Base-by-base conservation (phyloP, 257 asterid species). In the Nicotiana tomentosiformis region DNA sequence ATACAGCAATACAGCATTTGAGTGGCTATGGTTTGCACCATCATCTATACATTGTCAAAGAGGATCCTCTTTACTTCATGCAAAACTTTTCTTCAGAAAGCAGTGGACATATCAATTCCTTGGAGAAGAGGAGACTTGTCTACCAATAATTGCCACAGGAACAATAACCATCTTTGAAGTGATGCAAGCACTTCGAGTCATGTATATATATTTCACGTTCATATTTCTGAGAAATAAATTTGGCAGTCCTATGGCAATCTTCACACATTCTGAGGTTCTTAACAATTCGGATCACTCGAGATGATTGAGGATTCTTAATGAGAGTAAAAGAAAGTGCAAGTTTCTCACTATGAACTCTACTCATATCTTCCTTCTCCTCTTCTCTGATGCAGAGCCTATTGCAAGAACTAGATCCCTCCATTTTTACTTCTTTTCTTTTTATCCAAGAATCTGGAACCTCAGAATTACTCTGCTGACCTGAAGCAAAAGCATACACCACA, bases 131-230 rank as follows among this genome's bases (percentile, higher is more conserved):
- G 37, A 78, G 61, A 74, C 20, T 49, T 7, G 35, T 20, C 60
- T 91, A 95, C 98, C 98, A 95, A 86, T 93, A 95, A 57, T 91
- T 91, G 30, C 91, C 91, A 86, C 98, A 95, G 76, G 98, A 93
- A 87, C 98, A 93, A n/a, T 65, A 82, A 49, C 98, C 97, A n/a
- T 90, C 64, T 76, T 88, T 88, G 85, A 95, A 91, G 91, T 89
- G 97, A 88, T 95, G 98, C 58, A 95, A 87, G 88, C 95, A 93
- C 84, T 86, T 90, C 26, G 96, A 83, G 77, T 95, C 98, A 26
- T 82, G 82, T 32, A 93, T n/a, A 57, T 89, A 91, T 89, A 95
- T 89, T 80, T 90, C 93, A 81, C 92, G 83, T 9, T 82, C 83
- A 53, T 84, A 86, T 49, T 67, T 84, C 67, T 80, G 83, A 18